Conservation (phyloP, 306 rosid genomes). For the Luffa acutangula region DNA sequence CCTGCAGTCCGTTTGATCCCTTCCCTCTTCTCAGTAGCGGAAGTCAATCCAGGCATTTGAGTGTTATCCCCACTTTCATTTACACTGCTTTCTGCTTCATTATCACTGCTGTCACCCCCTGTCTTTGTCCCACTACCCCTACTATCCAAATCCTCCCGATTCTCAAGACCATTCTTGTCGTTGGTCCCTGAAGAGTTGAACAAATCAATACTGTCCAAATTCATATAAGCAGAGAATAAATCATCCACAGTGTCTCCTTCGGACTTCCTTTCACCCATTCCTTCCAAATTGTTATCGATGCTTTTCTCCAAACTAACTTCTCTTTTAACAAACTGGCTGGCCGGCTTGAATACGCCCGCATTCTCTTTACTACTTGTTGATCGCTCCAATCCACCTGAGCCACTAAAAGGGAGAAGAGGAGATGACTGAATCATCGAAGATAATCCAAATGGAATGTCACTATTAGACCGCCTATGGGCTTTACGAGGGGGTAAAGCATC, state of each 20-base stretch:
- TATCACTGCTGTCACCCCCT: constrained; percentile 85
- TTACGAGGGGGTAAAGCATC: constrained; percentile 67
- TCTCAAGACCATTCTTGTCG: constrained; percentile 57
- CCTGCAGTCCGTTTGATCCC: constrained; percentile 68
- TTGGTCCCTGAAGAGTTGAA: constrained; percentile 62
- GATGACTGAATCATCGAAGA: constrained; percentile 57
- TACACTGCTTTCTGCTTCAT: constrained; percentile 81
- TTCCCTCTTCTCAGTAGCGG: constrained; percentile 54
- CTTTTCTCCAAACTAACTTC: constrained; percentile 45
- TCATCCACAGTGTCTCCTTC: constrained; percentile 90
- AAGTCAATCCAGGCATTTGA: constrained; percentile 29
- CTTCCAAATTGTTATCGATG: constrained; percentile 43
- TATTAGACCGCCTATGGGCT: constrained; percentile 76
- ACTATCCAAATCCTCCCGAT: constrained; percentile 92
- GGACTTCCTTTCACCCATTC: constrained; percentile 74
- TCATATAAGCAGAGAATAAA: constrained; percentile 85
- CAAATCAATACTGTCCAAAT: constrained; percentile 66
- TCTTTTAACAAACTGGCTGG: constrained; percentile 46
- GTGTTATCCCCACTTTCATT: constrained; percentile 52
- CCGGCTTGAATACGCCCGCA: constrained; percentile 27
- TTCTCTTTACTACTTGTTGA: constrained; percentile 25
- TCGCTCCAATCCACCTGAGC: constrained; percentile 30
- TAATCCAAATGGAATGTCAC: constrained; percentile 89
- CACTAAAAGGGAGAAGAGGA: constrained; percentile 45
- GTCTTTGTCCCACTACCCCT: constrained; percentile 84